phyloP scores from a whole-genome alignment of 495 filamentous ascomycete genomes.

The Cercophora scortea region DNA sequence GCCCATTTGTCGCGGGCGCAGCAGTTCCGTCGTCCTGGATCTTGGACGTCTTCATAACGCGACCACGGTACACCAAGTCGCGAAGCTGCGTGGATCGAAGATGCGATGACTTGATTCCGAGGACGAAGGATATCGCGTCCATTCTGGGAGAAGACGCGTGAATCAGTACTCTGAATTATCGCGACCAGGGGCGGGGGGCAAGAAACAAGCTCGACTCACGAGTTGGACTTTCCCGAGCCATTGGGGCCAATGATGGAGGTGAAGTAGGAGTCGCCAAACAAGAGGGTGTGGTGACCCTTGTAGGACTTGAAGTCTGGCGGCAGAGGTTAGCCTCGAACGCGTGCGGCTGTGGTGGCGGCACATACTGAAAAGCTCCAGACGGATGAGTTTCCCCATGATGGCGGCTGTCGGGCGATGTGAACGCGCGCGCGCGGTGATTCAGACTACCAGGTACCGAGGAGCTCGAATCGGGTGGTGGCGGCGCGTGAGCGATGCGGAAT shows the following conservation, averaged over 20 bases:
- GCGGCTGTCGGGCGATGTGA: conserved; percentile 12
- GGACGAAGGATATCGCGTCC: conserved; percentile 98
- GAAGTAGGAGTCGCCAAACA: conserved; percentile 98
- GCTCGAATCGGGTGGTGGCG: conserved; percentile 5
- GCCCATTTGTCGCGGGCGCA: conserved; percentile 46
- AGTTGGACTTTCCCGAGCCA: conserved; percentile 99
- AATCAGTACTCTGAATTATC: conserved; percentile 1
- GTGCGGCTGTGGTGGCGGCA: conserved; percentile 2
- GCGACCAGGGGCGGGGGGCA: not conserved
- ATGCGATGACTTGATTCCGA: conserved; percentile 97
- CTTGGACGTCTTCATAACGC: conserved; percentile 83
- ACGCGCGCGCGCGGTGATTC: not conserved
- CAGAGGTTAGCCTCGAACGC: not conserved
- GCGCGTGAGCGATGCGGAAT: not conserved
- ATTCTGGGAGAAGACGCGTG: conserved; percentile 49
- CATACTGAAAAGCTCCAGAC: conserved; percentile 90
- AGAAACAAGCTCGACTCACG: conserved; percentile 47
- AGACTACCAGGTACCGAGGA: no score
- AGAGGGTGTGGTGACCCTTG: conserved; percentile 83
- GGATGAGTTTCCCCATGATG: conserved; percentile 74
- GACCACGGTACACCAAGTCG: conserved; percentile 92
- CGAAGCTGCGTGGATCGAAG: conserved; percentile 90
- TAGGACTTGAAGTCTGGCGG: conserved; percentile 94
- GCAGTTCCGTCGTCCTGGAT: conserved; percentile 80
- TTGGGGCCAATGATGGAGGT: conserved; percentile 99